Evolutionary conservation across 148 eudicot genomes (phyloP).

Genomic region (Oxyria digyna): DNA sequence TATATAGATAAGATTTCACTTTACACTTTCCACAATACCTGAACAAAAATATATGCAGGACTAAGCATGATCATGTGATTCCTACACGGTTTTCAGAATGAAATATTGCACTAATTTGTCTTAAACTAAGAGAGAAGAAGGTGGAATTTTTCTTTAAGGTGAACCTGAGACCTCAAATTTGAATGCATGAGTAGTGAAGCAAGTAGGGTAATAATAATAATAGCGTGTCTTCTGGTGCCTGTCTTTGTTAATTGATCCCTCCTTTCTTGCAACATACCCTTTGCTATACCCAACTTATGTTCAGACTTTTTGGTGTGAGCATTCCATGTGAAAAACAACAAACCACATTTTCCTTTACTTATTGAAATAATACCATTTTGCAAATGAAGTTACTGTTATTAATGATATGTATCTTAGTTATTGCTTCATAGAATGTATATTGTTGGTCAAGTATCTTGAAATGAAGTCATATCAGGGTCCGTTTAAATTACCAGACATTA

Average conservation of each 20-base stretch:
- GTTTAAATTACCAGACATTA: no score
- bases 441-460: no score
- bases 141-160: not conserved
- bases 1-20: not conserved
- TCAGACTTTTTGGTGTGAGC: not conserved
- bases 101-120: not conserved
- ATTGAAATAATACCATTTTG: not conserved
- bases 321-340: not conserved
- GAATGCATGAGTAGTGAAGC: not conserved
- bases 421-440: not conserved
- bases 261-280: not conserved
- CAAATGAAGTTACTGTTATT: not conserved
- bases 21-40: not conserved
- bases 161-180: not conserved
- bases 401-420: not conserved
- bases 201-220: not conserved
- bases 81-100: not conserved
- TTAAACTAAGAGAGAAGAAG: not conserved
- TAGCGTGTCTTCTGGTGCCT: not conserved
- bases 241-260: conserved; percentile 1
- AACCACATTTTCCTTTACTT: not conserved
- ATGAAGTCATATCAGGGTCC: not conserved
- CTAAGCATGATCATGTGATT: not conserved
- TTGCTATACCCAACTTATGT: not conserved
- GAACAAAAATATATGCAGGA: not conserved